Percentiles rank a stretch among this genome's conserved stretches.
Conservation (phyloP, 495 filamentous ascomycete genomes). For the Neurospora pannonica region DNA sequence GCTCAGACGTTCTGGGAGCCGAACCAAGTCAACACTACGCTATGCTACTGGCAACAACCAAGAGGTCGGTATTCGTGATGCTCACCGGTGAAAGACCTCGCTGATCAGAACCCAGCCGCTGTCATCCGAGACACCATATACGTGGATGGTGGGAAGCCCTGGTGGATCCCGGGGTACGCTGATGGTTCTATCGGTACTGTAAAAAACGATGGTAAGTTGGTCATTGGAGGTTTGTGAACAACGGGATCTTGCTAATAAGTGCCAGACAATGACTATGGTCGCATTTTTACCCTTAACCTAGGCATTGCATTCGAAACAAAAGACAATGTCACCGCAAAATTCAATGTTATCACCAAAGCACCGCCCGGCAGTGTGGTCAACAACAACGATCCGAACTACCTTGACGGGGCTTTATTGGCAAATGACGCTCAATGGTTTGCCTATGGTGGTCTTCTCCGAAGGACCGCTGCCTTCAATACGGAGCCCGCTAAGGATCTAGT, state of each 20-base stretch:
- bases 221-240: not conserved
- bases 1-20: constrained; percentile 28
- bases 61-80: constrained; percentile 33
- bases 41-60: constrained; percentile 48
- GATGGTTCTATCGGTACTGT: constrained; percentile 21
- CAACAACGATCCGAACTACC: constrained; percentile 49
- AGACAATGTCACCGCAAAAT: constrained; percentile 43
- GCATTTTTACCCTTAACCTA: constrained; percentile 50
- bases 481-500: constrained; percentile 29
- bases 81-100: not conserved
- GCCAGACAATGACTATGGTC: constrained; percentile 35
- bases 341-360: constrained; percentile 35
- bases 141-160: constrained; percentile 54
- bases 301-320: constrained; percentile 46
- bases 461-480: constrained; percentile 8
- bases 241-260: not conserved
- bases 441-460: constrained; percentile 38
- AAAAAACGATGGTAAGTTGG: constrained; percentile 17
- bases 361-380: constrained; percentile 32
- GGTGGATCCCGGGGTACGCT: constrained; percentile 35
- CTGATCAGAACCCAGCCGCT: constrained; percentile 32
- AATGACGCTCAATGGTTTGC: constrained; percentile 52
- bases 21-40: constrained; percentile 40
- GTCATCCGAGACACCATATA: constrained; percentile 58
- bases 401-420: constrained; percentile 55